These are phyloP conservation scores for Mycena rebaudengoi DNA, from an alignment of 768 basidiomycete genomes.

Conservation along the genomic window DNA sequence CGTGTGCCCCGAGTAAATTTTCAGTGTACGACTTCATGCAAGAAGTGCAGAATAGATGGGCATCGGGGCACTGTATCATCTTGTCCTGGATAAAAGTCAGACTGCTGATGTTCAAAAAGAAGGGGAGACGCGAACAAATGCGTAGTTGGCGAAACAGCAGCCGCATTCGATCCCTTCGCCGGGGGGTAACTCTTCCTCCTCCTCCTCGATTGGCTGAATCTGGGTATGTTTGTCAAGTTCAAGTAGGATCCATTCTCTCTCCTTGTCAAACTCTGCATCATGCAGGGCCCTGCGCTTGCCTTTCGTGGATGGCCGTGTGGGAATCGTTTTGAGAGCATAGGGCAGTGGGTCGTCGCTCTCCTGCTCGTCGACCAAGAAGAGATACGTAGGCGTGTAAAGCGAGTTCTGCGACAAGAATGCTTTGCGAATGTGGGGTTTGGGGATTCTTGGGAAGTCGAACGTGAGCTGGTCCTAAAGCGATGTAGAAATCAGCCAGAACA, in stretches of 20 bases:
- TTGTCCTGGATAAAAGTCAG: constrained; percentile 59
- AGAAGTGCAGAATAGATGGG: constrained; percentile 83
- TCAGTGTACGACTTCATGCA: constrained; percentile 79
- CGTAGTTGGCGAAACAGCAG: constrained; percentile 81
- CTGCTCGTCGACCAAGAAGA: constrained; percentile 55
- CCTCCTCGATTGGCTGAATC: constrained; percentile 34
- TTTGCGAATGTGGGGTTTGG: constrained; percentile 61
- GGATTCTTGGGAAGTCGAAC: constrained; percentile 64
- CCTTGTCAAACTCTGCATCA: constrained; percentile 57
- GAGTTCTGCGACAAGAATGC: constrained; percentile 44
- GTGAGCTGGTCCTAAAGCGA: constrained; percentile 64
- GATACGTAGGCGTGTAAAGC: constrained; percentile 75
- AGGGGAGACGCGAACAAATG: constrained; percentile 57
- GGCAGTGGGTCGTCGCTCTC: constrained; percentile 38
- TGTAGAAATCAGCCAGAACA: no score
- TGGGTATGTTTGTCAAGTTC: no score
- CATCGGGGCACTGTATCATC: constrained; percentile 90
- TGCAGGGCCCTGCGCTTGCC: constrained; percentile 50
- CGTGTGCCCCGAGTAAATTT: constrained; percentile 69
- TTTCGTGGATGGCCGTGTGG: constrained; percentile 40
- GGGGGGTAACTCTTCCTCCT: constrained; percentile 57
- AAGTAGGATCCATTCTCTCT: constrained; percentile 58
- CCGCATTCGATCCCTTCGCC: constrained; percentile 81
- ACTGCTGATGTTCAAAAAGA: background rate
- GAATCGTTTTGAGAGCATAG: constrained; percentile 45